Conservation (phyloP, 176 grass and related monocot genomes). For the Oryza glaberrima region DNA sequence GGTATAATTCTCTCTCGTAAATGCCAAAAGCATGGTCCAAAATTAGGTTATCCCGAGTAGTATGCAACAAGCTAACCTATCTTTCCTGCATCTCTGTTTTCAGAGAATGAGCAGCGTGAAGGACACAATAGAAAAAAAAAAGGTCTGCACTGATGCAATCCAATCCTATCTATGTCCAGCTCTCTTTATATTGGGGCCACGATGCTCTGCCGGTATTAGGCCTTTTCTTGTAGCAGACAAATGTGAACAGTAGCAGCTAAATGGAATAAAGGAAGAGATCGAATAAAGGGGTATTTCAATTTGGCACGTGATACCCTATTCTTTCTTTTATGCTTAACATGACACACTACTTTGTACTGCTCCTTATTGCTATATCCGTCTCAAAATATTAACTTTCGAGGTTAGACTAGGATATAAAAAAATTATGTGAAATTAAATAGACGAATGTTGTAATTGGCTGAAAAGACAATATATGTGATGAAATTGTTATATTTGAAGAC, state of each 20-base stretch:
- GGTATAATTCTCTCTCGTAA: background rate
- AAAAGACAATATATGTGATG: too few species aligned
- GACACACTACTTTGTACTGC: too few species aligned
- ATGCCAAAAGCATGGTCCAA: background rate
- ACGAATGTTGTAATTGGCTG: too few species aligned
- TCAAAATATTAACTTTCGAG: too few species aligned
- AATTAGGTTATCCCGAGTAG: background rate
- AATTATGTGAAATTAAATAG: too few species aligned
- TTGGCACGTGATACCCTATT: background rate
- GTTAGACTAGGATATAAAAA: too few species aligned
- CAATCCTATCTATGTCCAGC: background rate
- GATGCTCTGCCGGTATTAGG: background rate
- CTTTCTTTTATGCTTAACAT: too few species aligned
- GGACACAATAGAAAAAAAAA: background rate
- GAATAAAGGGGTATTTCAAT: background rate
- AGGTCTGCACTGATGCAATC: background rate
- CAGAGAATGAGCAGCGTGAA: too few species aligned
- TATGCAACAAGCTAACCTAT: background rate
- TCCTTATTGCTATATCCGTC: too few species aligned
- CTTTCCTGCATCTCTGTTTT: background rate
- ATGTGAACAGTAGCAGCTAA: background rate
- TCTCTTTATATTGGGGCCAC: background rate
- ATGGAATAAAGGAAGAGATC: background rate
- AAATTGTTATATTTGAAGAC: too few species aligned
- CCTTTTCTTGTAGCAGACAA: background rate